These are phyloP conservation scores for Leccinum rimulosum DNA, from an alignment of 768 basidiomycete species.

Conservation along the genomic window DNA sequence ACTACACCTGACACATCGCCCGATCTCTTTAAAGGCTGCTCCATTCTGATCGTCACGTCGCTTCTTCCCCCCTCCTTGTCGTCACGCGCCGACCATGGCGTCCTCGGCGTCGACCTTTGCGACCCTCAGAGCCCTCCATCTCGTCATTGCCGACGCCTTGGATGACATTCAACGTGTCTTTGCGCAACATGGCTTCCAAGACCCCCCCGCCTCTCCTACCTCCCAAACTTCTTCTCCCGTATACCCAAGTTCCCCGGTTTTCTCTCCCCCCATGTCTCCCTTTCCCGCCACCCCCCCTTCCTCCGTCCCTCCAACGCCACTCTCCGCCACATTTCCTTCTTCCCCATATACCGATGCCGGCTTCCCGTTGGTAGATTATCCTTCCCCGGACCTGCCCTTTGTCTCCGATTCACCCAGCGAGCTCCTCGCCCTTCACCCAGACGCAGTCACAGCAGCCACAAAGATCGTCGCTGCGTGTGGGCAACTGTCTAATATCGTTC, in stretches of 20 bases:
- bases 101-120: slow-evolving; percentile 55
- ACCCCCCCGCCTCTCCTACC: slow-evolving; percentile 13
- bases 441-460: slow-evolving; percentile 56
- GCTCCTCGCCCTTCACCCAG: slow-evolving; percentile 56
- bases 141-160: slow-evolving; percentile 65
- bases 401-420: slow-evolving; percentile 49
- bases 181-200: slow-evolving; percentile 16
- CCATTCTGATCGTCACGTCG: slow-evolving; percentile 6
- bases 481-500: slow-evolving; percentile 63
- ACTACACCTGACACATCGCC: neutral
- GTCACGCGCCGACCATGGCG: slow-evolving; percentile 21
- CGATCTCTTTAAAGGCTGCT: slow-evolving; percentile 18
- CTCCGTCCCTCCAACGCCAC: slow-evolving; percentile 28
- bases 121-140: slow-evolving; percentile 59
- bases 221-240: slow-evolving; percentile 19
- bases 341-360: slow-evolving; percentile 1
- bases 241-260: slow-evolving; percentile 30
- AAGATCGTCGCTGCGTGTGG: slow-evolving; percentile 68
- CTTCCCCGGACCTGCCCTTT: slow-evolving; percentile 50
- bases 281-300: slow-evolving; percentile 25
- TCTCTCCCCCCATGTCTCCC: slow-evolving; percentile 27
- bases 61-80: slow-evolving; percentile 6
- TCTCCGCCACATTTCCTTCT: slow-evolving; percentile 30
- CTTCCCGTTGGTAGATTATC: slow-evolving; percentile 43
- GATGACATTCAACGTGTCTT: slow-evolving; percentile 67